Evolutionary conservation across 2,329 filamentous ascomycete species (phyloP).

Genomic region (Xylaria multiplex): DNA sequence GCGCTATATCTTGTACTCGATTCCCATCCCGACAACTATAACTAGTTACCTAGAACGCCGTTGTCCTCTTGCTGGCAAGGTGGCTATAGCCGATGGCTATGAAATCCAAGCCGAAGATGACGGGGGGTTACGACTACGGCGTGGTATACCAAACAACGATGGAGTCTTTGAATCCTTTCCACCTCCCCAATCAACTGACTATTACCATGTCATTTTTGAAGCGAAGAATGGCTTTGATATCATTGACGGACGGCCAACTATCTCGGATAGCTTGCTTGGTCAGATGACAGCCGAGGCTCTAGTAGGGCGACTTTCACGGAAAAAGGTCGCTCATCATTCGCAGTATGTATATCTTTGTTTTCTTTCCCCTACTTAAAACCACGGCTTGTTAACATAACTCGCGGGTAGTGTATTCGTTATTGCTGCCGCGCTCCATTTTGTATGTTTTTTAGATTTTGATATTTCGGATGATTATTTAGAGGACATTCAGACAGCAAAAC

Average conservation of each 20-base stretch:
- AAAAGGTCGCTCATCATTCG: background rate
- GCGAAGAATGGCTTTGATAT: conserved; percentile 1
- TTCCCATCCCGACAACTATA: background rate
- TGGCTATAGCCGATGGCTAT: background rate
- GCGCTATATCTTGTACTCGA: background rate
- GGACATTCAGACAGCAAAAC: too few relatives aligned
- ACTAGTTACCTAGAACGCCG: background rate
- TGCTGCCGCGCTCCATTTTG: background rate
- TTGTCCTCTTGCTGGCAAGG: background rate
- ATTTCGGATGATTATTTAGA: background rate
- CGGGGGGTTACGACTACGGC: background rate
- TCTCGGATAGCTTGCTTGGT: conserved; percentile 15
- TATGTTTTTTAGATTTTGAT: background rate
- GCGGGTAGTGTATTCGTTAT: background rate
- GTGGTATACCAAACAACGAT: background rate
- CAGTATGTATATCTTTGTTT: background rate
- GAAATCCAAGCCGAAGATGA: background rate
- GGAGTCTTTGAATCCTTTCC: background rate
- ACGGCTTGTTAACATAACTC: too few relatives aligned
- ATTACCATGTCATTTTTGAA: background rate
- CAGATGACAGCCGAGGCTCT: conserved; percentile 24
- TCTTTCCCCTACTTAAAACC: too few relatives aligned
- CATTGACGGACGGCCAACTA: conserved; percentile 2
- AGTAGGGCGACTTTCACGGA: background rate
- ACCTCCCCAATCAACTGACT: background rate